Evolutionary conservation across 164 flowering plant genomes (phyloP).

Genomic region (Amborella trichopoda): DNA sequence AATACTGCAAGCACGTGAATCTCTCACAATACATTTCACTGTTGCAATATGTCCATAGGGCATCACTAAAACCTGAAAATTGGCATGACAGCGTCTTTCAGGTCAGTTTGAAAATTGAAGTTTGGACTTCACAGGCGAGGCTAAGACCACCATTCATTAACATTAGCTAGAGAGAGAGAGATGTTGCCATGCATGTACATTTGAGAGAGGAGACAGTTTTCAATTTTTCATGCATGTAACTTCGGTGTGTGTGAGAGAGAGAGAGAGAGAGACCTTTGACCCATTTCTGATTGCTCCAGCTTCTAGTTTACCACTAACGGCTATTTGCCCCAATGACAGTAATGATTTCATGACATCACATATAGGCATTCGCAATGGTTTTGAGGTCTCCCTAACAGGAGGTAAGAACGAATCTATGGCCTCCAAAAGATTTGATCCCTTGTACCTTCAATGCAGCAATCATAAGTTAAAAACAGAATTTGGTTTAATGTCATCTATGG

Average conservation of each 20-base stretch:
- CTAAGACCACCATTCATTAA: not conserved
- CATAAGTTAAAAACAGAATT: not conserved
- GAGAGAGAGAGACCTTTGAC: no score
- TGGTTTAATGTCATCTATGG: no score
- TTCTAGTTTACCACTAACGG: conserved; percentile 86
- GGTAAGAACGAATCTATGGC: conserved; percentile 73
- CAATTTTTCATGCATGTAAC: no score
- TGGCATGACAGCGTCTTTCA: no score
- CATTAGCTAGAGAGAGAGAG: no score
- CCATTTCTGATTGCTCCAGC: conserved; percentile 85
- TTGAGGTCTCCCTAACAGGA: conserved; percentile 63
- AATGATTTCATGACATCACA: conserved; percentile 73
- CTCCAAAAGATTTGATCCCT: conserved; percentile 63
- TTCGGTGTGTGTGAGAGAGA: no score
- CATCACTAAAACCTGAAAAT: conserved; percentile 74
- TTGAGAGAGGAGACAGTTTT: no score
- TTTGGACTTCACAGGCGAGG: no score
- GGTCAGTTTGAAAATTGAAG: no score
- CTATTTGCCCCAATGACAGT: conserved; percentile 46
- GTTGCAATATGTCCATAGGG: conserved; percentile 62
- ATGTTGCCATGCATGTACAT: no score
- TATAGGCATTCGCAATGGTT: conserved; percentile 87
- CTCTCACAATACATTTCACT: conserved; percentile 56
- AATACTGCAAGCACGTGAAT: conserved; percentile 41
- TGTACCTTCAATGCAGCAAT: conserved; percentile 50